Conservation (phyloP, 495 filamentous ascomycete genomes). For the Daldinia childiae region DNA sequence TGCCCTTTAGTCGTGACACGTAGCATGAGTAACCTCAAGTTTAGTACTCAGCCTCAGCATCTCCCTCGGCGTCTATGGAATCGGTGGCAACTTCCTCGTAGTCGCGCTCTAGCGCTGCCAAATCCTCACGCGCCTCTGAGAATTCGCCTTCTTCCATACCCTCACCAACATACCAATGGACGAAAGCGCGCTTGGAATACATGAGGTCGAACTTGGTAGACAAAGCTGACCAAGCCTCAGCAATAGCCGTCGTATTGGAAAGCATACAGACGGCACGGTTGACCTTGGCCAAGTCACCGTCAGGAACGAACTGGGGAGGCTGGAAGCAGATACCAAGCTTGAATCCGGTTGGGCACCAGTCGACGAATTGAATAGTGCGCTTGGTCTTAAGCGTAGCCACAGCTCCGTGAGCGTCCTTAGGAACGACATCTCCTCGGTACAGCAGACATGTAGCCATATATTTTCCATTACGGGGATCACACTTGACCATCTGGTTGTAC, state of each 20-base stretch:
- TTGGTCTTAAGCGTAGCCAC: conserved; percentile 98
- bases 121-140: conserved; percentile 97
- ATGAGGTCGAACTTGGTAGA: conserved; percentile 99
- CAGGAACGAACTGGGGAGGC: conserved; percentile 92
- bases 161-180: conserved; percentile 99
- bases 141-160: conserved; percentile 99
- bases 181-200: conserved; percentile 99
- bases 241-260: conserved; percentile 98
- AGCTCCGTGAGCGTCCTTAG: conserved; percentile 90
- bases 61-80: conserved; percentile 88
- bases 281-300: conserved; percentile 95
- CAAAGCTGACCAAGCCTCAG: conserved; percentile 97
- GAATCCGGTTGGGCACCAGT: conserved; percentile 99
- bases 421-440: conserved; percentile 98
- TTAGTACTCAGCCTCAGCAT: conserved; percentile 96
- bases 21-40: conserved; percentile 33
- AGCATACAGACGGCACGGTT: conserved; percentile 99
- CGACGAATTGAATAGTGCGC: conserved; percentile 98
- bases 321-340: conserved; percentile 99
- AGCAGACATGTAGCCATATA: conserved; percentile 99
- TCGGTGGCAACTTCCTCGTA: conserved; percentile 99
- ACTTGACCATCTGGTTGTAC: conserved; percentile 98
- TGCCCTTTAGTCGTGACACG: conserved; percentile 36
- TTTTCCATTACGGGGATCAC: conserved; percentile 97
- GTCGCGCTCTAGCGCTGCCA: conserved; percentile 97